Conservation (phyloP, 2,329 filamentous ascomycete species). For the Fusarium nelsonii region DNA sequence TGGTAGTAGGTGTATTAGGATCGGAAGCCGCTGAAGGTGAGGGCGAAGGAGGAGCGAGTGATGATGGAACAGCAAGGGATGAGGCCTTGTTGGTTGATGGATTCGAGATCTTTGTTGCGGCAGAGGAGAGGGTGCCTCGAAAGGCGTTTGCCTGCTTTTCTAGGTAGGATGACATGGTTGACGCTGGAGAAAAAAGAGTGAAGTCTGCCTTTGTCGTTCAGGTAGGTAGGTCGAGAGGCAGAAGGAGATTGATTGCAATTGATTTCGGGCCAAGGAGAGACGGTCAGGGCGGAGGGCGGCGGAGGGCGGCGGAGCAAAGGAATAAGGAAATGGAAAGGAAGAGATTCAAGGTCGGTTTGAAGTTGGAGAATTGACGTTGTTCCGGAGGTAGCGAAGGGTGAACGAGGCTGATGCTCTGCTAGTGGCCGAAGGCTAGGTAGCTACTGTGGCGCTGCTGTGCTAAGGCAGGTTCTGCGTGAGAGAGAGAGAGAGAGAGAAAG, state of each 20-base stretch:
- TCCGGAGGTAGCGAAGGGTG: constrained; percentile 28
- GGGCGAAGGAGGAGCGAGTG: constrained; percentile 70
- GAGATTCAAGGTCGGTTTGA: constrained; percentile 34
- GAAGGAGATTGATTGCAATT: constrained; percentile 5
- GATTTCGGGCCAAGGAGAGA: constrained; percentile 24
- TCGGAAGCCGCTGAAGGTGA: constrained; percentile 70
- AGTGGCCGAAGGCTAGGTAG: constrained; percentile 5
- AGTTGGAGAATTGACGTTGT: constrained; percentile 40
- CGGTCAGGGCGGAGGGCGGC: constrained; percentile 5
- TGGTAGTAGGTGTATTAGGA: constrained; percentile 72
- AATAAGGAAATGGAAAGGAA: constrained; percentile 20
- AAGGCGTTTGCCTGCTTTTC: constrained; percentile 74
- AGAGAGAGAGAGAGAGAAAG: neutral
- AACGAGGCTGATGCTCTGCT: constrained; percentile 41
- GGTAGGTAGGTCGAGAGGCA: constrained; percentile 5
- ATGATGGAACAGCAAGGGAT: constrained; percentile 43
- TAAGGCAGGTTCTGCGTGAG: neutral
- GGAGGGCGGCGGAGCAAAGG: constrained; percentile 22
- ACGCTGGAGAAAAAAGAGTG: constrained; percentile 42
- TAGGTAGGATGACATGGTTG: constrained; percentile 71
- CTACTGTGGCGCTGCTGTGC: constrained; percentile 30
- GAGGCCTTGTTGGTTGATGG: constrained; percentile 55
- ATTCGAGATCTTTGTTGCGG: constrained; percentile 72
- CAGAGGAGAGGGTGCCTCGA: constrained; percentile 71
- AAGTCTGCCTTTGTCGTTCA: neutral